Evolutionary conservation across 1,139 yeast genomes (phyloP), one percentile per base, ranked within the genome.

Genomic region (Debaryomyces singareniensis): DNA sequence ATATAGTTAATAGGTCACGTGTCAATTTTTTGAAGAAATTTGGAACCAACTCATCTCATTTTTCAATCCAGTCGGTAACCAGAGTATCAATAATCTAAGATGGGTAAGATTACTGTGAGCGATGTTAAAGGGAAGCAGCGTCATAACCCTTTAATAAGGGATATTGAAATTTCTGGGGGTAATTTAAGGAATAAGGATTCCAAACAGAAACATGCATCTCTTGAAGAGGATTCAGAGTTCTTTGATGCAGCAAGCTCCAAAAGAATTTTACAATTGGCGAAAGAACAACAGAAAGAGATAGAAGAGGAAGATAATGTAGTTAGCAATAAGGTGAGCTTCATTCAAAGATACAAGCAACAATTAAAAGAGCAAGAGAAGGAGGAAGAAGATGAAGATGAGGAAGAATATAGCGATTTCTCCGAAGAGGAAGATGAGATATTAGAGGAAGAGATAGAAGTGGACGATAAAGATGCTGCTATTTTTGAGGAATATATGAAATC

Each of bases 201-300:
- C 16, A 53, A 58, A 4, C 54, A 61, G 43, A 37, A 51, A 51
- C 30, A 20, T 27, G 15, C 5, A 10, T 20, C 14, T 59, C 33
- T 62, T 14, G 74, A 73, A 20, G 62, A 61, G 18, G 76, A 64
- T 14, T 89, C 81, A 34, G 79, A 72, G 26, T 80, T 60, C 44
- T 69, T 91, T 28, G 96, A 89, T 61, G 85, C 96, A 13, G 67
- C 76, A 16, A 67, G 86, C 22, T 84, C 97, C 1, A 71, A 94
- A 56, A 86, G 77, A 60, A 89, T 91, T 55, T 66, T 91, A 40
- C 84, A 82, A 51, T 67, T 91, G 42, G 98, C 97, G 11, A 78
- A 74, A 45, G 91, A 82, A 46, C 98, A 91, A 59, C 96, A 87
- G 53, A 89, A 84, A 28, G 98, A 91, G 52, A 55, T 89, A 18